phyloP scores from a whole-genome alignment of 176 grass and related monocot species.

The Triticum urartu region DNA sequence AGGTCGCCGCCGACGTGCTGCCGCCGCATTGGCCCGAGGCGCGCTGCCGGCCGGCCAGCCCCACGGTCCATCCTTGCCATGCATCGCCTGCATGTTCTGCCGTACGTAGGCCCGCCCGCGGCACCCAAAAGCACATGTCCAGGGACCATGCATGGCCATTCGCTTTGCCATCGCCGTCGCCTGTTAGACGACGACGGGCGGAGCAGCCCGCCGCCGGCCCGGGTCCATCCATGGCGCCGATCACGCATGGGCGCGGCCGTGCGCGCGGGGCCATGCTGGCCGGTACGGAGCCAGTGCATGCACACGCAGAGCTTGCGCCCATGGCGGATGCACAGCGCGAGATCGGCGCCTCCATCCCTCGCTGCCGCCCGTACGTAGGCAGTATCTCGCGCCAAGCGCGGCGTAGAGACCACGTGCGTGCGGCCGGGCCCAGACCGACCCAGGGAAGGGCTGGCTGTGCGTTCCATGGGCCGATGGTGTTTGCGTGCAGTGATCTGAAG shows the following conservation, averaged over 20 bases:
- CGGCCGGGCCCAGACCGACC: too few species aligned
- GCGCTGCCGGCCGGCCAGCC: background rate
- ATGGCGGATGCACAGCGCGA: background rate
- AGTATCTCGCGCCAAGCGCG: background rate
- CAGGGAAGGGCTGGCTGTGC: background rate
- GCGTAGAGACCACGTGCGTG: background rate
- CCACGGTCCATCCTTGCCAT: background rate
- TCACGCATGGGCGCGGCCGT: background rate
- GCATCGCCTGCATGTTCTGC: background rate
- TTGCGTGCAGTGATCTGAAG: conserved; percentile 19
- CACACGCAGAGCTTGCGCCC: background rate
- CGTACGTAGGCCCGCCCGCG: background rate
- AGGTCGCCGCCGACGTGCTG: background rate
- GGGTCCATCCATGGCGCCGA: background rate
- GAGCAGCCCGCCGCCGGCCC: conserved; percentile 8
- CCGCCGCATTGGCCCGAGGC: background rate
- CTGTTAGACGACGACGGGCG: background rate
- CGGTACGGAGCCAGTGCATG: background rate
- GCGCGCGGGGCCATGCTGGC: too few species aligned
- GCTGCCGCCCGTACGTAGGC: background rate
- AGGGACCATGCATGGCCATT: background rate
- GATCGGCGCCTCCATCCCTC: conserved; percentile 33
- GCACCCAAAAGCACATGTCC: background rate
- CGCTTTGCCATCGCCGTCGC: background rate
- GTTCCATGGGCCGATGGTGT: background rate